A percentile compares a stretch with the other conserved stretches of the same genome.
Evolutionary conservation across 139 green algal genomes (phyloP).

Genomic region (Chlorella sp.): DNA sequence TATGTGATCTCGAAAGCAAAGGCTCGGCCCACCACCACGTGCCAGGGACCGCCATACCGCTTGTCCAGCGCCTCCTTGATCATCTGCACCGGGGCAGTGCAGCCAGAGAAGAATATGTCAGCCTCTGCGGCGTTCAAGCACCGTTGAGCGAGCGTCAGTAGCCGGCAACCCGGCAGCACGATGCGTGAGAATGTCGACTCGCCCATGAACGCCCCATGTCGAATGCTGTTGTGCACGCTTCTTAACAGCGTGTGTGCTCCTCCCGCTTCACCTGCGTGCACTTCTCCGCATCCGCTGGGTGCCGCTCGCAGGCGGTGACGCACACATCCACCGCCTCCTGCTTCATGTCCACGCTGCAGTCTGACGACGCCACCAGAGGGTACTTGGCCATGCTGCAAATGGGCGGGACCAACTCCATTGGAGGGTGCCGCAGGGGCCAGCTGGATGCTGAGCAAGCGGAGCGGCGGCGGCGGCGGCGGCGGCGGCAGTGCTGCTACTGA

Average conservation of each 20-base stretch:
- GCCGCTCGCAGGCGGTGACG: conserved; percentile 67
- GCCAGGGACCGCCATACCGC: conserved; percentile 92
- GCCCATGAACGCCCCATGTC: no score
- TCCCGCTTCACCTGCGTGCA: conserved; percentile 75
- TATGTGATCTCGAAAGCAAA: conserved; percentile 91
- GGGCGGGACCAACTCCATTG: no score
- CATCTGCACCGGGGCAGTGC: not conserved
- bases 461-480: not conserved
- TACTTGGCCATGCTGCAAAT: conserved; percentile 74
- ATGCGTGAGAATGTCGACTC: not conserved
- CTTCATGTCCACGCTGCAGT: conserved; percentile 72
- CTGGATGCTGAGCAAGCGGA: not conserved
- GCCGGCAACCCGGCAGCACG: no score
- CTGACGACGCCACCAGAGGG: conserved; percentile 73
- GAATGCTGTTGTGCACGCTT: no score
- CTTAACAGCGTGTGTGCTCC: not conserved
- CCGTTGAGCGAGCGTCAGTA: no score
- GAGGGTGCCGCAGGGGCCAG: not conserved
- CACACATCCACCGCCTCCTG: conserved; percentile 86
- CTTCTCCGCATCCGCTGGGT: conserved; percentile 80
- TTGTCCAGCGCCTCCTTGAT: conserved; percentile 81
- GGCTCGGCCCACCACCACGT: conserved; percentile 84
- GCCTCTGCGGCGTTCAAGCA: no score
- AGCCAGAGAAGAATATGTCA: not conserved
- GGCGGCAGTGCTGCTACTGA: not conserved